Percentiles rank a stretch among this genome's conserved stretches.
These are phyloP conservation scores for Amorphotheca resinae DNA, from an alignment of 495 filamentous ascomycete species.

Conservation along the genomic window DNA sequence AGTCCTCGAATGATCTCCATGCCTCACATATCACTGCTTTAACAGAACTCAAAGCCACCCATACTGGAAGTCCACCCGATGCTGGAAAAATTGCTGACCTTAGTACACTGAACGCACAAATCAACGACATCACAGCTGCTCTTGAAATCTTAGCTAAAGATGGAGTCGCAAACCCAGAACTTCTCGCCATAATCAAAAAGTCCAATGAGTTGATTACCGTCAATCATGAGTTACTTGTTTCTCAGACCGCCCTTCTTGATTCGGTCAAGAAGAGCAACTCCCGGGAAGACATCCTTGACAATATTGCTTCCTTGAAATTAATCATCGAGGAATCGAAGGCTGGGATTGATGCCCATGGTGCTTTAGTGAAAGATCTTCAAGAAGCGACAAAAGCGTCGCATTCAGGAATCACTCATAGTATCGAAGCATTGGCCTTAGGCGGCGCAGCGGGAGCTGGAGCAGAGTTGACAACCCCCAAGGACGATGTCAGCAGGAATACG, in stretches of 20 bases:
- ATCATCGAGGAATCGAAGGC: constrained; percentile 12
- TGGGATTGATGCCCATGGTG: constrained; percentile 10
- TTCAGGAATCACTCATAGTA: constrained; percentile 4
- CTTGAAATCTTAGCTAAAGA: constrained; percentile 14
- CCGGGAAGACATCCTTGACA: constrained; percentile 11
- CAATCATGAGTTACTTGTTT: constrained; percentile 8
- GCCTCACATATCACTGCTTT: constrained; percentile 1
- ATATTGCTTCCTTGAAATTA: constrained; percentile 12
- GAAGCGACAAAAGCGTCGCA: background rate
- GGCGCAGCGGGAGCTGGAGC: constrained; percentile 11
- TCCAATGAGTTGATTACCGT: constrained; percentile 1
- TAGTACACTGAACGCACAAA: constrained; percentile 7
- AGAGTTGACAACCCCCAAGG: background rate
- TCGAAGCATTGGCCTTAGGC: constrained; percentile 8
- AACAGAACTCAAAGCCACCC: constrained; percentile 2
- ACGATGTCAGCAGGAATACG: constrained; percentile 3
- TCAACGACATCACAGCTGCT: constrained; percentile 12
- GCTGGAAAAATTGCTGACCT: constrained; percentile 7
- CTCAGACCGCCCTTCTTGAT: constrained; percentile 10
- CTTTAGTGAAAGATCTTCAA: constrained; percentile 11
- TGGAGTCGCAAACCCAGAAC: background rate
- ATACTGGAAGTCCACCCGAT: background rate
- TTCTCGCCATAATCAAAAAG: constrained; percentile 6
- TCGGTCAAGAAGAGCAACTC: constrained; percentile 6
- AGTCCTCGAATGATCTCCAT: background rate